Evolutionary conservation across 306 rosid genomes (phyloP).

Genomic region (Cucurbita ficifolia): DNA sequence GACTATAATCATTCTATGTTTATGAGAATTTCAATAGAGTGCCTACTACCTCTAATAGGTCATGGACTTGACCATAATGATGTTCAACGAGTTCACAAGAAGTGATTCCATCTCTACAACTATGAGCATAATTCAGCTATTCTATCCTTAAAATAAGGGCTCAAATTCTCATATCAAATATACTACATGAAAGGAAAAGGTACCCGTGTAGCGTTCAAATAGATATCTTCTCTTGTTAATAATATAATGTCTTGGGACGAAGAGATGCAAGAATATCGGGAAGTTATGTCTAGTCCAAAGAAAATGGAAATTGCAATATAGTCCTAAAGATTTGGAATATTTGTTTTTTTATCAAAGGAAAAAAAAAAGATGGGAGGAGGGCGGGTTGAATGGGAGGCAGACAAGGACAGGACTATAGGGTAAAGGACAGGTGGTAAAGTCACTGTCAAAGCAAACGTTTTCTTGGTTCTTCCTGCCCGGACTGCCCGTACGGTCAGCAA

Average conservation of each 20-base stretch:
- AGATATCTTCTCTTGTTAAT: neutral
- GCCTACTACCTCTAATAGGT: no score
- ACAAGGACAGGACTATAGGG: slow-evolving; percentile 28
- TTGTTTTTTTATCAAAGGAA: neutral
- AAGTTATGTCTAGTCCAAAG: neutral
- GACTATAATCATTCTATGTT: no score
- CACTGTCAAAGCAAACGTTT: slow-evolving; percentile 14
- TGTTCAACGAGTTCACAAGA: no score
- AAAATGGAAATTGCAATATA: neutral
- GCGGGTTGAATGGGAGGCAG: slow-evolving; percentile 63
- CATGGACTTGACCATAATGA: no score
- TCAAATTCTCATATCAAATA: neutral
- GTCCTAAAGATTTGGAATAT: neutral
- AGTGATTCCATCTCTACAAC: no score
- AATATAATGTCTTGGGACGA: no score
- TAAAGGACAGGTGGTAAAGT: slow-evolving; percentile 21
- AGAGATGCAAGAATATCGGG: neutral
- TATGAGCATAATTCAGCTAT: no score
- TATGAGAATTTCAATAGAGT: no score
- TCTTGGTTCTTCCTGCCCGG: slow-evolving; percentile 22
- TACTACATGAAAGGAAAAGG: no score
- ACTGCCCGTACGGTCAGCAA: slow-evolving; percentile 31
- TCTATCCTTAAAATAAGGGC: no score
- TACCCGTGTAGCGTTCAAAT: no score
- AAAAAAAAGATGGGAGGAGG: slow-evolving; percentile 5